These are phyloP conservation scores for Kregervanrija pseudodelftensis DNA, from an alignment of 805 yeast species.

Conservation along the genomic window DNA sequence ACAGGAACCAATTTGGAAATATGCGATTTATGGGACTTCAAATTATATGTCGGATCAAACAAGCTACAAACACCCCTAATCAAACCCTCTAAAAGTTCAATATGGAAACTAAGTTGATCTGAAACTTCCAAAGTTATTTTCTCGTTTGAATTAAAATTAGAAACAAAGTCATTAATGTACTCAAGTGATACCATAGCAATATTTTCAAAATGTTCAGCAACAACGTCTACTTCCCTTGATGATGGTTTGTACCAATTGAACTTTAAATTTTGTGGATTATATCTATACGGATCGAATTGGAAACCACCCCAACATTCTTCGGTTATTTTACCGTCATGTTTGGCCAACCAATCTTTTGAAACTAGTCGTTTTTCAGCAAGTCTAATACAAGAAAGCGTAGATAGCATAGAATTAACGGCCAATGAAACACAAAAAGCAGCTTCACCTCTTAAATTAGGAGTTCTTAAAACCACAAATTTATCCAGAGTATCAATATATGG, in stretches of 20 bases:
- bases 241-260: conserved; percentile 76
- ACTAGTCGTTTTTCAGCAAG: conserved; percentile 48
- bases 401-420: conserved; percentile 54
- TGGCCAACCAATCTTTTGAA: conserved; percentile 35
- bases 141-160: conserved; percentile 40
- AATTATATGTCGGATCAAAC: conserved; percentile 57
- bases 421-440: conserved; percentile 53
- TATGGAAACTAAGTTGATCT: conserved; percentile 18
- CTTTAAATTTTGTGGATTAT: conserved; percentile 38
- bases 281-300: conserved; percentile 49
- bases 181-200: conserved; percentile 39
- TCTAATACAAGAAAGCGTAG: conserved; percentile 55
- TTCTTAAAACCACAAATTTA: conserved; percentile 40
- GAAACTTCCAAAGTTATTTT: conserved; percentile 17
- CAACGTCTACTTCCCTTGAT: conserved; percentile 46
- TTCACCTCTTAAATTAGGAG: conserved; percentile 46
- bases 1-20: conserved; percentile 1
- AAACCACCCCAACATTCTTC: conserved; percentile 70
- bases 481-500: conserved; percentile 37
- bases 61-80: conserved; percentile 65
- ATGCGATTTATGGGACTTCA: conserved; percentile 6
- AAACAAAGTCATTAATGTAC: conserved; percentile 46
- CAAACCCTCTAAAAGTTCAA: conserved; percentile 21
- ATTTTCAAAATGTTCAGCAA: conserved; percentile 48
- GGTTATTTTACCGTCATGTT: conserved; percentile 30